Base-by-base conservation (phyloP, 352 stramenopile species). In the Plasmopara viticola region DNA sequence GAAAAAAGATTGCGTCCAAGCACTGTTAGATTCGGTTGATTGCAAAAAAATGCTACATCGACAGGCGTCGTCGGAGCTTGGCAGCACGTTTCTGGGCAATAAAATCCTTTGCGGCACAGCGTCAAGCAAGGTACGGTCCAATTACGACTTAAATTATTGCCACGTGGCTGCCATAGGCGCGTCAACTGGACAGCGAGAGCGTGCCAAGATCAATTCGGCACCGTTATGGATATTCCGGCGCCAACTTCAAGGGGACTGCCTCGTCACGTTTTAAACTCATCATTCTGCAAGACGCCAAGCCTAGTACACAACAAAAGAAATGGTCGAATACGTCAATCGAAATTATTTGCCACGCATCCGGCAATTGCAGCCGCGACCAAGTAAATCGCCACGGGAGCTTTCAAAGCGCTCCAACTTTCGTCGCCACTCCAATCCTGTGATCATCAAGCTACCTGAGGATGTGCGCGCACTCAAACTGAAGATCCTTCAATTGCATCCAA, bases 391-490 rank as follows among this genome's bases (percentile, higher is more conserved):
- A 9, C 48, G 58, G 29, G 40, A 55, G 8, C 48, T 70, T 41
- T 66, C 52, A 18, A 66, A 63, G 57, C 52, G 57, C 49, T 40
- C 57, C 35, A 63, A 48, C 18, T 63, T 66, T 44, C 60, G 56
- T 41, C 64, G 59, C 30, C 59, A 59, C 6, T 39, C 43, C 9
- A 45, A 59, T 18, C 44, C 45, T 2, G 52, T n/a, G 43, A 25
- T 46, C 31, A 41, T 68, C 33, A 51, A 67, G 44, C 58, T 78
- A 34, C 71, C 63, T 6, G 42, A 63, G 35, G 73, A 79, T 51
- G 70, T 68, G 17, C 60, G 56, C 15, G 42, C 52, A 12, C 70
- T 84, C 48, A 84, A 84, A 60, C 43, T 72, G 42, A 61, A 64
- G 44, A 84, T 84, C 58, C 63, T 74, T 18, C 46, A 69, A 49